A percentile compares a stretch with the other conserved stretches of the same genome.
Conservation (phyloP, 192 early-diverging fungal species). For the Allomyces macrogynus region DNA sequence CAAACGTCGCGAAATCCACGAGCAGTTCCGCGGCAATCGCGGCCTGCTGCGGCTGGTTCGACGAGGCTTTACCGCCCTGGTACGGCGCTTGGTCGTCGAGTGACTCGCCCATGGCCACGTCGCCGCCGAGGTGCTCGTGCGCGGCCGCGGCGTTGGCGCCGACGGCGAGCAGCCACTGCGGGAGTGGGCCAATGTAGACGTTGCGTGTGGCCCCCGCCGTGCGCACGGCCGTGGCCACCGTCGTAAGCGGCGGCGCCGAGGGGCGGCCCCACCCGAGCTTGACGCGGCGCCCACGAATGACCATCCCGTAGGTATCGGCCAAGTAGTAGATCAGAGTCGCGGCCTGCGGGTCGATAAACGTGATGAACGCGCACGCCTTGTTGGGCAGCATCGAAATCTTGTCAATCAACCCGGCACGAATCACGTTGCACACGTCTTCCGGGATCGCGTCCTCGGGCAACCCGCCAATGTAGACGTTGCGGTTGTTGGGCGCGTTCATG, state of each 20-base stretch:
- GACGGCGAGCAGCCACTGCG: background rate
- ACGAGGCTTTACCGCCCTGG: background rate
- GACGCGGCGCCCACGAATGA: conserved; percentile 48
- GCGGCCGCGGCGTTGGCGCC: background rate
- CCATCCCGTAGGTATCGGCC: conserved; percentile 32
- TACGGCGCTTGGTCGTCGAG: background rate
- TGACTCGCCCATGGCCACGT: background rate
- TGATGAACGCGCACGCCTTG: conserved; percentile 66
- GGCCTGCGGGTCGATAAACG: conserved; percentile 52
- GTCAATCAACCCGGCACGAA: conserved; percentile 68
- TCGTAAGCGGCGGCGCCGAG: conserved; percentile 17
- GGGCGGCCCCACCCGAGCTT: conserved; percentile 71
- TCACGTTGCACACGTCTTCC: conserved; percentile 67
- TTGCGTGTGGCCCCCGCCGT: conserved; percentile 50
- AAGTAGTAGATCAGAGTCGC: conserved; percentile 42
- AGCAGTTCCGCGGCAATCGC: conserved; percentile 49
- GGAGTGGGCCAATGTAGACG: conserved; percentile 42
- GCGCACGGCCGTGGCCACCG: conserved; percentile 33
- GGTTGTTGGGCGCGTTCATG: conserved; percentile 18
- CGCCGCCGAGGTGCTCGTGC: background rate
- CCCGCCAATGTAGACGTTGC: conserved; percentile 67
- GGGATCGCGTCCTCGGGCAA: conserved; percentile 54
- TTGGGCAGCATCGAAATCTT: conserved; percentile 45
- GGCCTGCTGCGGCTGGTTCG: conserved; percentile 24
- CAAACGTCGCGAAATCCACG: conserved; percentile 56